Conservation (phyloP, 1,284 basidiomycete genomes). For the Austroboletus niveus region DNA sequence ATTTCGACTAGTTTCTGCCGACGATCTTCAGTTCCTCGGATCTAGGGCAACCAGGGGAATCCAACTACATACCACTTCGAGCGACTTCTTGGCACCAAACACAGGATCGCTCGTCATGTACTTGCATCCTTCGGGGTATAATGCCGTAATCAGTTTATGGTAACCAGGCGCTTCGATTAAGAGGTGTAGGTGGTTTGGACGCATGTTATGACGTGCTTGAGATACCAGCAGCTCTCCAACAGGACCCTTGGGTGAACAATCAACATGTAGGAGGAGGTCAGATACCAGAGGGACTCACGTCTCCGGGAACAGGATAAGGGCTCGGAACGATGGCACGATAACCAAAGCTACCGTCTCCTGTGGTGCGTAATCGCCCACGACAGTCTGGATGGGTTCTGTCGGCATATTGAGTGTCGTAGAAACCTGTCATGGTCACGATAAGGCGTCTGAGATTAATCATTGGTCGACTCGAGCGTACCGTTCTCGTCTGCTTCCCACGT, state of each 20-base stretch:
- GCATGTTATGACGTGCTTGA: constrained; percentile 71
- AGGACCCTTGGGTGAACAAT: constrained; percentile 50
- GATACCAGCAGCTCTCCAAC: constrained; percentile 62
- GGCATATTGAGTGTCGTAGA: constrained; percentile 65
- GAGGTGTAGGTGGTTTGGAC: constrained; percentile 80
- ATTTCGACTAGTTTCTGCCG: constrained; percentile 49
- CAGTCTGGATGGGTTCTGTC: constrained; percentile 67
- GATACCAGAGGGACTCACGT: constrained; percentile 40
- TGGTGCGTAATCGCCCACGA: constrained; percentile 65
- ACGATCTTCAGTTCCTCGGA: constrained; percentile 31
- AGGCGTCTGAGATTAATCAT: not conserved
- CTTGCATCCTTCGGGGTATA: constrained; percentile 72
- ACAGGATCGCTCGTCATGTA: constrained; percentile 71
- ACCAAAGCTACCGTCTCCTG: constrained; percentile 64
- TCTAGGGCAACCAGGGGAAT: constrained; percentile 38
- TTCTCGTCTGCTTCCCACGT: constrained; percentile 86
- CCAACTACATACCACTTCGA: constrained; percentile 49
- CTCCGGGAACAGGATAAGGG: constrained; percentile 76
- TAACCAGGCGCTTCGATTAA: constrained; percentile 69
- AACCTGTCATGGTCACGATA: constrained; percentile 33
- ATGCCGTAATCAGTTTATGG: constrained; percentile 69
- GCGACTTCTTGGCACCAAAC: constrained; percentile 74
- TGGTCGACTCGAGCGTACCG: constrained; percentile 33
- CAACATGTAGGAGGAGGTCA: not conserved
- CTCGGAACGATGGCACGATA: constrained; percentile 79